Evolutionary conservation across 2,329 filamentous ascomycete genomes (phyloP).

Genomic region (Epichloe aotearoae): DNA sequence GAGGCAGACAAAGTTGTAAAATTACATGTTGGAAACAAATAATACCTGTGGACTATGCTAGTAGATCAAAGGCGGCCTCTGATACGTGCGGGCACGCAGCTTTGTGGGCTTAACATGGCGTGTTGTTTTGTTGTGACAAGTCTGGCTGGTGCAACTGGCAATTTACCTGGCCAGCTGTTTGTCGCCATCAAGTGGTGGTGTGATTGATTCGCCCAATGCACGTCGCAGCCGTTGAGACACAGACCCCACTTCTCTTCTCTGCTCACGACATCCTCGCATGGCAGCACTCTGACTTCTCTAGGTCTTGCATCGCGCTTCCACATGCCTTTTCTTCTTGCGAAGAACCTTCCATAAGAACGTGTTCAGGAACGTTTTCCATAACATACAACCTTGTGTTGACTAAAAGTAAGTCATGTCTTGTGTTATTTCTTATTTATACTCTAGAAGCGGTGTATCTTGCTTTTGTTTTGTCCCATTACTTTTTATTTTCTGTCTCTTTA

Average conservation of each 20-base stretch:
- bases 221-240: background rate
- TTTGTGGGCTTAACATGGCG: background rate
- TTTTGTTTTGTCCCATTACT: background rate
- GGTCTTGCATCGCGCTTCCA: too few relatives aligned
- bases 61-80: background rate
- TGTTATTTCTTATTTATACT: background rate
- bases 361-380: too few relatives aligned
- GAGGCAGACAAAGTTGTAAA: conserved; percentile 14
- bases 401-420: background rate
- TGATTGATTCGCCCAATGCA: too few relatives aligned
- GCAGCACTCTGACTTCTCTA: too few relatives aligned
- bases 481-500: background rate
- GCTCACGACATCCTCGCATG: too few relatives aligned
- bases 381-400: too few relatives aligned
- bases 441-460: background rate
- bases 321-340: too few relatives aligned
- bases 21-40: too few relatives aligned
- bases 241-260: background rate
- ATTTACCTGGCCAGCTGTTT: background rate
- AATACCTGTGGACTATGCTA: background rate
- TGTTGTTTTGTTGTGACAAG: background rate
- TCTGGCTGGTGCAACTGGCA: background rate
- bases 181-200: too few relatives aligned
- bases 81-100: background rate
- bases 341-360: too few relatives aligned